Percentiles rank a stretch among this genome's conserved stretches.
Evolutionary conservation across 2,329 filamentous ascomycete genomes (phyloP).

Genomic region (Exophiala viscosa): DNA sequence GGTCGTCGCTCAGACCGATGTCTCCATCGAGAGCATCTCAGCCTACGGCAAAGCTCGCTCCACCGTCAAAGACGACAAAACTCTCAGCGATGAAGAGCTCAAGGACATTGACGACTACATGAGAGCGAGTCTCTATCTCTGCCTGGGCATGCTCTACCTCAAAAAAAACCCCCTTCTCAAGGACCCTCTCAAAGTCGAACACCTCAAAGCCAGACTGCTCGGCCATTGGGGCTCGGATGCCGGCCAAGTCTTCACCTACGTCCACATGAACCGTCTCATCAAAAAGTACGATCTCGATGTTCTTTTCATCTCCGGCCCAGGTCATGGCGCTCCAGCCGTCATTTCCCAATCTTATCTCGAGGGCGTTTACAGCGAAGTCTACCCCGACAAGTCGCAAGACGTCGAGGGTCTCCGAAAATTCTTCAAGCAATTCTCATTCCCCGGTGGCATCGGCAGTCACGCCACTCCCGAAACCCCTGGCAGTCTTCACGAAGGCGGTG

Average conservation of each 20-base stretch:
- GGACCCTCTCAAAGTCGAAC: conserved; percentile 64
- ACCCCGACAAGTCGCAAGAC: conserved; percentile 68
- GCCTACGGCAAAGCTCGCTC: conserved; percentile 64
- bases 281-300: conserved; percentile 73
- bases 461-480: conserved; percentile 76
- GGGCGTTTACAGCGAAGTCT: conserved; percentile 72
- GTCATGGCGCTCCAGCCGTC: conserved; percentile 72
- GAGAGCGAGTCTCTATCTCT: conserved; percentile 69
- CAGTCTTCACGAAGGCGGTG: conserved; percentile 73
- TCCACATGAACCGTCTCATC: conserved; percentile 78
- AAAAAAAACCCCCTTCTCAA: conserved; percentile 68
- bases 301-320: conserved; percentile 71
- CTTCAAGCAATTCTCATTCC: conserved; percentile 81
- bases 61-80: conserved; percentile 58
- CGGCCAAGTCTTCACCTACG: conserved; percentile 77
- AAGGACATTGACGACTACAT: conserved; percentile 69
- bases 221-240: conserved; percentile 77
- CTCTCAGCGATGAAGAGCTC: conserved; percentile 63
- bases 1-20: conserved; percentile 25
- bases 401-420: conserved; percentile 67
- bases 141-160: conserved; percentile 76
- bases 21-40: conserved; percentile 55
- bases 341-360: conserved; percentile 74
- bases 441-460: conserved; percentile 72
- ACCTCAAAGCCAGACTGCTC: conserved; percentile 69